Base-by-base conservation (phyloP, 2,329 filamentous ascomycete species). In the Hymenoscyphus repandus region DNA sequence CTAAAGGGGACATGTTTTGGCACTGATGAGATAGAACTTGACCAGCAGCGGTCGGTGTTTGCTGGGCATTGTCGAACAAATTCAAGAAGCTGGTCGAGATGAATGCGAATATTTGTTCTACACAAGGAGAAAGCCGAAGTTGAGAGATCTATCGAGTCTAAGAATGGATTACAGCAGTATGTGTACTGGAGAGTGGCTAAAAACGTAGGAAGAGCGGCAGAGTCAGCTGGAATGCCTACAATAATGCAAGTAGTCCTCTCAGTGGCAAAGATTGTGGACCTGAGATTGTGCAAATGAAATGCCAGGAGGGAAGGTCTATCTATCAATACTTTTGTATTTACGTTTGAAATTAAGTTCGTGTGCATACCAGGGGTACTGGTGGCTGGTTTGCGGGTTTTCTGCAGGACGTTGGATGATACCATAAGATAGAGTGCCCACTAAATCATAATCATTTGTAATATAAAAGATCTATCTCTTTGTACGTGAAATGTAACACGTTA, bases 31-130 rank as follows among this genome's bases (percentile, higher is more conserved):
- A n/a, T n/a, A n/a, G n/a, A n/a, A n/a, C n/a, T n/a, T n/a, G n/a
- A n/a, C n/a, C n/a, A n/a, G n/a, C n/a, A n/a, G n/a, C n/a, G n/a
- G n/a, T n/a, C n/a, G n/a, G n/a, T n/a, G n/a, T n/a, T n/a, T n/a
- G n/a, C n/a, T n/a, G n/a, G n/a, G 80, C 82, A 50, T 74, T 99
- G 45, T 99, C 93, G 93, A 78, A 83, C 57, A 82, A 82, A 45
- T 93, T 99, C 15, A 80, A 83, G 59, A 80, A 76, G 45, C 86
- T 97, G 47, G 91, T 99, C 1, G 93, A 99, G 69, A 84, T 85
- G 68, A 99, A 99, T 68, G 87, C 88, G 53, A 99, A 99, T 64
- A 86, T 99, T 13, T 80, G 93, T 38, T 88, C 79, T 0, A 74
- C 78, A 70, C 70, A 91, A 78, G 72, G 90, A 74, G 72, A 86